Percentiles rank a stretch among this genome's conserved stretches.
Conservation (phyloP, 306 rosid genomes). For the Vigna nakashimae region DNA sequence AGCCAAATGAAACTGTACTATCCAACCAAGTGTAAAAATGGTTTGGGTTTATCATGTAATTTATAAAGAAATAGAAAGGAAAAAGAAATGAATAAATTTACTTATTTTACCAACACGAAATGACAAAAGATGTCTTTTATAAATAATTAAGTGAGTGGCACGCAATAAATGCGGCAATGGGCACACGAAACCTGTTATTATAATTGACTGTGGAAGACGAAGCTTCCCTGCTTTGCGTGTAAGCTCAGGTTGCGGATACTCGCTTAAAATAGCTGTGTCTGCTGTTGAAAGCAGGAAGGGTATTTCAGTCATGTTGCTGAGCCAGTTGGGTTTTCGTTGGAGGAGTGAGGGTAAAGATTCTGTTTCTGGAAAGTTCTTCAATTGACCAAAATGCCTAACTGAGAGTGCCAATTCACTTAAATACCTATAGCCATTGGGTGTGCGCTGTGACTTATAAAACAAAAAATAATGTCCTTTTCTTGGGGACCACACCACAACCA, state of each 20-base stretch:
- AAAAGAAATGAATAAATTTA: not conserved
- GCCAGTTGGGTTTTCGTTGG: not conserved
- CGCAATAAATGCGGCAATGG: constrained; percentile 49
- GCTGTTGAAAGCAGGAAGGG: constrained; percentile 33
- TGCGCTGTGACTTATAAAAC: constrained; percentile 32
- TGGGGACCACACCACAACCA: constrained; percentile 54
- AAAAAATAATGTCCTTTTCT: constrained; percentile 33
- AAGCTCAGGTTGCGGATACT: constrained; percentile 41
- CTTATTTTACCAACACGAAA: constrained; percentile 27
- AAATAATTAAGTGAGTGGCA: constrained; percentile 35
- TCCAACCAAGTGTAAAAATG: not conserved
- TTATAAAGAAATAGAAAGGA: no score
- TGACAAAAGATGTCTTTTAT: constrained; percentile 54
- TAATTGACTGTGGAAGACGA: constrained; percentile 32
- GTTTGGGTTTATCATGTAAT: no score
- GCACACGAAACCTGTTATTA: constrained; percentile 47
- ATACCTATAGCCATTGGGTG: constrained; percentile 41
- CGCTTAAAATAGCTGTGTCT: constrained; percentile 21
- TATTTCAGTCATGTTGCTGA: not conserved
- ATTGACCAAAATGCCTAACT: constrained; percentile 55
- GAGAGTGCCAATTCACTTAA: constrained; percentile 43
- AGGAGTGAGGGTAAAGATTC: constrained; percentile 46
- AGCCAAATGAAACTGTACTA: constrained; percentile 52
- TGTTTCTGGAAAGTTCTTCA: constrained; percentile 46
- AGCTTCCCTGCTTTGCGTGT: constrained; percentile 61